A percentile compares a stretch with the other conserved stretches of the same genome.
phyloP scores from a whole-genome alignment of 2,329 filamentous ascomycete species.

The Diaporthe ampelina region DNA sequence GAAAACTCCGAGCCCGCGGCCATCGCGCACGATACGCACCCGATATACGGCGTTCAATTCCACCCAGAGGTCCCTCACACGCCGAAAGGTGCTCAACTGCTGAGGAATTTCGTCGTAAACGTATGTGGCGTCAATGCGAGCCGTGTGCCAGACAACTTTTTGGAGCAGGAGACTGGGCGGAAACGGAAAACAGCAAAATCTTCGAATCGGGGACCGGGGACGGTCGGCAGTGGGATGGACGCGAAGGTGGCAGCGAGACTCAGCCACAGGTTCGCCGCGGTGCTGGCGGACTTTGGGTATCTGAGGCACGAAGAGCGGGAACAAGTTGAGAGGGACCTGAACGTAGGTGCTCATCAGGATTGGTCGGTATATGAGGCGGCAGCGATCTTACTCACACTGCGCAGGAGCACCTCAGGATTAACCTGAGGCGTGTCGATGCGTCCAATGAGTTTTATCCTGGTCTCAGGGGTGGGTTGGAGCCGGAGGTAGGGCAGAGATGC shows the following conservation, averaged over 20 bases:
- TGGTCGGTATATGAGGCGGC: slow-evolving; percentile 16
- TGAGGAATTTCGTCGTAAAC: slow-evolving; percentile 86
- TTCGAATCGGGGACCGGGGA: slow-evolving; percentile 78
- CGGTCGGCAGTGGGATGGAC: slow-evolving; percentile 82
- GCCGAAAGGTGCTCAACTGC: slow-evolving; percentile 75
- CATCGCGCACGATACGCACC: slow-evolving; percentile 79
- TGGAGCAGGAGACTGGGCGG: slow-evolving; percentile 82
- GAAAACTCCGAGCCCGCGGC: slow-evolving; percentile 83
- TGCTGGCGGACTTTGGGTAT: slow-evolving; percentile 86
- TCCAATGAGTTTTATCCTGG: slow-evolving; percentile 81
- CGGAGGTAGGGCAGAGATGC: slow-evolving; percentile 90
- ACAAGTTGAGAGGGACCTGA: slow-evolving; percentile 75
- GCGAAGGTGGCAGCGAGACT: slow-evolving; percentile 90
- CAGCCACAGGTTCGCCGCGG: slow-evolving; percentile 74
- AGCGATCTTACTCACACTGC: slow-evolving; percentile 64
- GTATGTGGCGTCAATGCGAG: slow-evolving; percentile 84
- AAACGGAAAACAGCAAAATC: slow-evolving; percentile 87
- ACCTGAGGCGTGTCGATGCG: slow-evolving; percentile 89
- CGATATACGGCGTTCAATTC: slow-evolving; percentile 88
- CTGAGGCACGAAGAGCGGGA: slow-evolving; percentile 89
- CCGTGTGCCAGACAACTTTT: slow-evolving; percentile 91
- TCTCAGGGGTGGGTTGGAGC: slow-evolving; percentile 81
- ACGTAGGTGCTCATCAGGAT: slow-evolving; percentile 33
- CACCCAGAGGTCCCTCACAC: slow-evolving; percentile 79
- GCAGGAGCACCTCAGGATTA: slow-evolving; percentile 85